Evolutionary conservation across 768 basidiomycete genomes (phyloP).

Genomic region (Leccinum disarticulatum): DNA sequence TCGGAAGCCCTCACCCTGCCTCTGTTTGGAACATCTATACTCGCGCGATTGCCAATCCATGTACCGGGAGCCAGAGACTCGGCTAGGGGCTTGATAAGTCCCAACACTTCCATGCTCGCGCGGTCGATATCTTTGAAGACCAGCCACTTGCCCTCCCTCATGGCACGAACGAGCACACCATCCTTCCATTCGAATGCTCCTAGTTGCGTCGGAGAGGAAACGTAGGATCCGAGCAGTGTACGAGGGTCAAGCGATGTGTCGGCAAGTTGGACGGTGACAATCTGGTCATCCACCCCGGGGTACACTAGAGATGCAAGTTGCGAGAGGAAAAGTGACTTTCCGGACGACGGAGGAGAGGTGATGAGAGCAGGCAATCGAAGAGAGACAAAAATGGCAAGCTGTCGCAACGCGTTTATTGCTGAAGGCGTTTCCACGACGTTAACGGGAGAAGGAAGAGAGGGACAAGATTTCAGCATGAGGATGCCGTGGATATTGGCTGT

Average conservation of each 20-base stretch:
- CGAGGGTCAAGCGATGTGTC: constrained; percentile 96
- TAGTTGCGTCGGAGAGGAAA: constrained; percentile 78
- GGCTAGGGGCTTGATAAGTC: constrained; percentile 79
- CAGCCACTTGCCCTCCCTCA: constrained; percentile 90
- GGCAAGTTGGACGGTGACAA: constrained; percentile 86
- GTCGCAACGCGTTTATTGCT: constrained; percentile 54
- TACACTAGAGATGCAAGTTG: constrained; percentile 71
- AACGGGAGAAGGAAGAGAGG: constrained; percentile 26
- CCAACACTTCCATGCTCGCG: constrained; percentile 86
- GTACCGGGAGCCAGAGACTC: constrained; percentile 70
- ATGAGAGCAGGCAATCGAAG: constrained; percentile 76
- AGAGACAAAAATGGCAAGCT: constrained; percentile 63
- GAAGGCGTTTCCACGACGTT: constrained; percentile 65
- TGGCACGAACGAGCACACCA: constrained; percentile 85
- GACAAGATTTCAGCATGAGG: constrained; percentile 53
- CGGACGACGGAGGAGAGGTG: constrained; percentile 83
- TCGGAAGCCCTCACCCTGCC: constrained; percentile 75
- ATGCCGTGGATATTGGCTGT: constrained; percentile 65
- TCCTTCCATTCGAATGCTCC: constrained; percentile 97
- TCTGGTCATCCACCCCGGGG: constrained; percentile 59
- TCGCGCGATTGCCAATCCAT: constrained; percentile 72
- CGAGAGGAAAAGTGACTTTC: constrained; percentile 78
- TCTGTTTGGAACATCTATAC: constrained; percentile 70
- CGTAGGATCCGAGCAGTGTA: constrained; percentile 88
- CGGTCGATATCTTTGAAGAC: constrained; percentile 92